A percentile compares a stretch with the other conserved stretches of the same genome.
These are phyloP conservation scores for Pichia occidentalis DNA, from an alignment of 805 yeast species.

Conservation along the genomic window DNA sequence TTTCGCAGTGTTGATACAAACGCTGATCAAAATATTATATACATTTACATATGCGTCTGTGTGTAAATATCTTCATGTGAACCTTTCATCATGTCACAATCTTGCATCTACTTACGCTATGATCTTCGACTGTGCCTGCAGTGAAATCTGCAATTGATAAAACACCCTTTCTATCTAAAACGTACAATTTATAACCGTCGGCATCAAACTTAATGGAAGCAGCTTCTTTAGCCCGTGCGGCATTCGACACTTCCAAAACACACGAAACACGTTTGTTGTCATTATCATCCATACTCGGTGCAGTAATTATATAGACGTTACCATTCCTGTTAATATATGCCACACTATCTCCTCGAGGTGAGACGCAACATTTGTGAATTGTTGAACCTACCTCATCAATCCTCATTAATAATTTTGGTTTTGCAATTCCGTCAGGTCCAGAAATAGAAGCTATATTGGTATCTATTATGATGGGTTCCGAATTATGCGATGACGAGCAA, in stretches of 20 bases:
- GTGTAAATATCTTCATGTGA: background rate
- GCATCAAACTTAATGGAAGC: constrained; percentile 72
- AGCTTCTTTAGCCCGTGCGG: constrained; percentile 65
- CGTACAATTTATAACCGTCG: constrained; percentile 73
- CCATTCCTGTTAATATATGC: constrained; percentile 81
- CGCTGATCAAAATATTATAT: background rate
- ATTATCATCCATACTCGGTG: constrained; percentile 49
- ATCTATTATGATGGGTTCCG: constrained; percentile 63
- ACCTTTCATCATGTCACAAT: constrained; percentile 33
- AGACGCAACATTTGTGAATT: constrained; percentile 65
- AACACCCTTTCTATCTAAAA: constrained; percentile 76
- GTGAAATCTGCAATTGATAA: constrained; percentile 81
- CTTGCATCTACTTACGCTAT: constrained; percentile 61
- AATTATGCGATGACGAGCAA: constrained; percentile 54
- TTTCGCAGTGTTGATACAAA: no score
- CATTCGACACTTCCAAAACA: constrained; percentile 73
- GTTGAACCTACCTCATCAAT: constrained; percentile 76
- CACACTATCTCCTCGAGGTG: constrained; percentile 82
- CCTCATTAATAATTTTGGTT: constrained; percentile 54
- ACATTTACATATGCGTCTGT: background rate
- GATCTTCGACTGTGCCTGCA: constrained; percentile 71
- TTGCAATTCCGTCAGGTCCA: constrained; percentile 40
- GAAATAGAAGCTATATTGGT: constrained; percentile 45
- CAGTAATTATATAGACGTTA: constrained; percentile 57
- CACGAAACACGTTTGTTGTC: constrained; percentile 55